Conservation (phyloP, 495 filamentous ascomycete genomes). For the Mycothermus thermophilus region DNA sequence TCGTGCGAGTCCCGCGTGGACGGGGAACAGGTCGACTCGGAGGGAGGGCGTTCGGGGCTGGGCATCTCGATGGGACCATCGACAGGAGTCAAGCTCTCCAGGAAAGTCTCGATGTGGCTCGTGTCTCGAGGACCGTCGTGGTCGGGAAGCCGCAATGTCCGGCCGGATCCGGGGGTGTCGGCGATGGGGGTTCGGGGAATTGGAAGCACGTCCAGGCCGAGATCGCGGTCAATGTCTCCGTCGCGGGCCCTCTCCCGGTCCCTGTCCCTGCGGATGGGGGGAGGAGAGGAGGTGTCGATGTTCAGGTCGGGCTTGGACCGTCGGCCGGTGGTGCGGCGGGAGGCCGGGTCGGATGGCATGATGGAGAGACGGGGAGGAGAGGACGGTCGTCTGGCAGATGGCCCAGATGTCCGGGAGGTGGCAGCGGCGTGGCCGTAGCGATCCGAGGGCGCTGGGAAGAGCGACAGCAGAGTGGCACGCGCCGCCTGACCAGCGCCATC, state of each 20-base stretch:
- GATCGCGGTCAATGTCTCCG: constrained; percentile 4
- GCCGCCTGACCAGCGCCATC: constrained; percentile 4
- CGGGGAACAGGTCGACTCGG: constrained; percentile 17
- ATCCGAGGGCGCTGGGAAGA: constrained; percentile 3
- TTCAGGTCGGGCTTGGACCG: constrained; percentile 17
- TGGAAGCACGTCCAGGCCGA: too few relatives aligned
- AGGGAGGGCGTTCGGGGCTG: constrained; percentile 18
- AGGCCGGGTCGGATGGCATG: constrained; percentile 14
- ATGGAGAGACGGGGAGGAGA: constrained; percentile 3
- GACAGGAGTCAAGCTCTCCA: constrained; percentile 20
- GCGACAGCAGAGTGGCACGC: constrained; percentile 10
- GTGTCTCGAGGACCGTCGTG: constrained; percentile 8
- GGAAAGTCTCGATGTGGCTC: constrained; percentile 23
- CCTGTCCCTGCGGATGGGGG: neutral
- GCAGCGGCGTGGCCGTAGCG: too few relatives aligned
- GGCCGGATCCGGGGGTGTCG: constrained; percentile 5
- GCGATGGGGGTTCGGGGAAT: too few relatives aligned
- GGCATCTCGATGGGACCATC: constrained; percentile 18
- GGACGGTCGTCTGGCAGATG: too few relatives aligned
- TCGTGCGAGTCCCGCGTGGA: constrained; percentile 66
- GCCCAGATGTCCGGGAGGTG: too few relatives aligned
- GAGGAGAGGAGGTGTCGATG: constrained; percentile 16
- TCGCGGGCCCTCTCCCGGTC: neutral
- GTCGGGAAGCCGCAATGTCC: constrained; percentile 14
- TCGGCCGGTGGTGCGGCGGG: constrained; percentile 7